Base-by-base conservation (phyloP, 2,329 filamentous ascomycete species). In the Diaporthe vexans region DNA sequence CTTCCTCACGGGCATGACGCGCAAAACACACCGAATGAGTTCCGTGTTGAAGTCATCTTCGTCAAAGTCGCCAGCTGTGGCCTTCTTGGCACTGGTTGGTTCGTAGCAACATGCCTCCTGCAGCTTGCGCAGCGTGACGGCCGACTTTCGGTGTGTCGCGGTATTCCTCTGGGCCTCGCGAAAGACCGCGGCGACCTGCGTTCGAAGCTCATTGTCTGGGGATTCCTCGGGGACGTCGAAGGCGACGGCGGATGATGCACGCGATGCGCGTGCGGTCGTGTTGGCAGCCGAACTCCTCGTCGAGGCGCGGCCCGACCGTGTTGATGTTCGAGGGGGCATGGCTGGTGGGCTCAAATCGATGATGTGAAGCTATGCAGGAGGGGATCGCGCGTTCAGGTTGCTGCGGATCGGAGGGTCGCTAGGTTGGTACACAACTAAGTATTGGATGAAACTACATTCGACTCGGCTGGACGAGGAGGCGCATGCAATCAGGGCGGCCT, bases 11-110 rank as follows among this genome's bases (percentile, higher is more conserved):
- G 93, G 91, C 86, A 99, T 90, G 68, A 96, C 89, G 72, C 95
- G 90, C 78, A 97, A 83, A 33, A 97, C 89, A 81, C 95, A 98
- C 80, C 97, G 90, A 73, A 92, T 89, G 73, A 98, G 91, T 82
- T 99, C 96, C 37, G 88, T 86, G 79, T 97, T 97, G 86, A 99
- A 98, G 74, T 97, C 93, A 65, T 92, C 90, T 82, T 97, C 95
- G 58, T 94, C 92, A 76, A 95, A 94, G 15, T 95, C 93, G 77
- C 92, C 89, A 15, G 88, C 85, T 15, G 86, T 82, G 4, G 82
- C 78, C 79, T 89, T 90, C 76, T 88, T 90, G 35, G 84, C 84
- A 76, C 83, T 87, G 46, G 84, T 87, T 24, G 86, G 90, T 78
- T 92, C 91, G 79, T 92, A 92, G 81, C 90, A 92, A 85, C 95